Percentiles rank a stretch among this genome's conserved stretches.
Evolutionary conservation across 331 rosid species (phyloP).

Genomic region (Rosa hybrid): DNA sequence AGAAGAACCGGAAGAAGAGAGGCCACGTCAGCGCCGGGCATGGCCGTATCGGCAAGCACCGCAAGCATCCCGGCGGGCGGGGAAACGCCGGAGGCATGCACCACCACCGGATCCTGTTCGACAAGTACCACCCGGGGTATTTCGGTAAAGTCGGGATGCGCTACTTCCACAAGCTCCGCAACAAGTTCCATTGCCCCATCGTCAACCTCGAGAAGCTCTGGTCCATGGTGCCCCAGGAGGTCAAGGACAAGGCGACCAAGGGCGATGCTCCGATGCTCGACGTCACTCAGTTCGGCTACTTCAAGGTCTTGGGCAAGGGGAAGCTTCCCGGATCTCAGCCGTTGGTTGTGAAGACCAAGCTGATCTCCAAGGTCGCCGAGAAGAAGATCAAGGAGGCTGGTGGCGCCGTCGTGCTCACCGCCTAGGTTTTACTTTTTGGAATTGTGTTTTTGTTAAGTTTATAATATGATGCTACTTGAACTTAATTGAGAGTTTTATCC

Average conservation of each 20-base stretch:
- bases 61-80: constrained; percentile 29
- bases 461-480: not conserved
- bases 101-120: constrained; percentile 34
- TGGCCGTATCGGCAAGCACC: constrained; percentile 29
- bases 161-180: constrained; percentile 29
- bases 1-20: constrained; percentile 27
- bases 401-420: constrained; percentile 26
- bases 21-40: constrained; percentile 29
- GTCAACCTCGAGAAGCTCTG: constrained; percentile 31
- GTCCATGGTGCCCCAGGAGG: constrained; percentile 28
- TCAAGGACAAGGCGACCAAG: constrained; percentile 25
- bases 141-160: constrained; percentile 30
- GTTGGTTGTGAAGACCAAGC: constrained; percentile 25
- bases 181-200: constrained; percentile 27
- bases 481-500: not conserved
- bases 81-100: constrained; percentile 33
- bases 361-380: constrained; percentile 24
- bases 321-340: constrained; percentile 7
- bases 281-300: constrained; percentile 25
- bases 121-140: constrained; percentile 30
- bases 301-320: constrained; percentile 30
- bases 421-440: constrained; percentile 3
- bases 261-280: constrained; percentile 18
- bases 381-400: constrained; percentile 32
- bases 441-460: not conserved